A percentile compares a stretch with the other conserved stretches of the same genome.
Conservation (phyloP, 73 alveolate species). For the Tetrahymena thermophila region DNA sequence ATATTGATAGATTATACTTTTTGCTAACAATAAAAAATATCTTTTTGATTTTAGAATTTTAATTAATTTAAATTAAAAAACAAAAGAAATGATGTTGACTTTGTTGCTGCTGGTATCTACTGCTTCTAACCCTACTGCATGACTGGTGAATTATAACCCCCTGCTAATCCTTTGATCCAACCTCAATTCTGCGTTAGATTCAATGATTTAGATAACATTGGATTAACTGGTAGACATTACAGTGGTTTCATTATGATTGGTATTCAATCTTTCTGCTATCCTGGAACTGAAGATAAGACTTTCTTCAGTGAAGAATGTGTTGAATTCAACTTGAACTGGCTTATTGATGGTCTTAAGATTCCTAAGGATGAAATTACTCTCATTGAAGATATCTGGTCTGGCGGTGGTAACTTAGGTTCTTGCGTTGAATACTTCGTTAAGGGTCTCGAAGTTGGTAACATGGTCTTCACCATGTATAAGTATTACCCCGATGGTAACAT, state of each 20-base stretch:
- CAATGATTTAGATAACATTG: constrained; percentile 96
- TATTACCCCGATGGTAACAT: constrained; percentile 95
- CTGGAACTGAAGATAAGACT: constrained; percentile 68
- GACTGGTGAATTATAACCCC: constrained; percentile 98
- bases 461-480: constrained; percentile 96
- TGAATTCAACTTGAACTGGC: constrained; percentile 95
- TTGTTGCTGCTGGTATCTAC: constrained; percentile 97
- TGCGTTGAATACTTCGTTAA: constrained; percentile 94
- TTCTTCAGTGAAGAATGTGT: constrained; percentile 96
- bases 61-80: background rate
- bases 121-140: constrained; percentile 98
- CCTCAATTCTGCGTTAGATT: constrained; percentile 97
- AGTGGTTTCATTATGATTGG: constrained; percentile 98
- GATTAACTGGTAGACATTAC: constrained; percentile 97
- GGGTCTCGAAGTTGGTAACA: constrained; percentile 97
- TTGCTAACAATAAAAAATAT: background rate
- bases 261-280: constrained; percentile 91
- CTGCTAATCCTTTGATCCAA: constrained; percentile 97
- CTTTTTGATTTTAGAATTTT: background rate
- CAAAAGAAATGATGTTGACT: constrained; percentile 86
- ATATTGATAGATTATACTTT: too few species aligned
- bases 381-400: constrained; percentile 99
- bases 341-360: constrained; percentile 88
- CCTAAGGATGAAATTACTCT: constrained; percentile 93
- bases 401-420: constrained; percentile 99